phyloP scores from a whole-genome alignment of 371 early-diverging fungal genomes.

The Haplosporangium sp. region DNA sequence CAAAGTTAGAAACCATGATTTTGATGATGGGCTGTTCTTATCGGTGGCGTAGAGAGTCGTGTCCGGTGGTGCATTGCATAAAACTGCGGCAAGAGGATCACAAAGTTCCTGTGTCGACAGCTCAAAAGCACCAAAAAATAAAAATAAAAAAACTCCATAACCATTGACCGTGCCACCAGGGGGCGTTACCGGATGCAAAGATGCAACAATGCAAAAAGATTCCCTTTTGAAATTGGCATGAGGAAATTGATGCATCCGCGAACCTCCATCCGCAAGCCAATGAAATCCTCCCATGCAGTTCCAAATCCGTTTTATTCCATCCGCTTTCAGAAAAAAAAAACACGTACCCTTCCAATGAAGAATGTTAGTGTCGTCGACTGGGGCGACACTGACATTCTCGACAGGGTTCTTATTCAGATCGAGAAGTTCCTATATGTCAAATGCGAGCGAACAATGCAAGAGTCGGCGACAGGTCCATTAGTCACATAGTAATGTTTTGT shows the following conservation, averaged over 20 bases:
- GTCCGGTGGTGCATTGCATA: too few species aligned
- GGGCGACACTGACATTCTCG: slow-evolving; percentile 72
- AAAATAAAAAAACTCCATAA: neutral
- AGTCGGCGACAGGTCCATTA: neutral
- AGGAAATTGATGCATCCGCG: too few species aligned
- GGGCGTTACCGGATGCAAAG: neutral
- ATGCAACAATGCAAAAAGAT: too few species aligned
- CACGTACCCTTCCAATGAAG: slow-evolving; percentile 82
- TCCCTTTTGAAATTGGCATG: too few species aligned
- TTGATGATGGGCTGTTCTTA: too few species aligned
- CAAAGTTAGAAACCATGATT: neutral
- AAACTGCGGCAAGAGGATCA: too few species aligned
- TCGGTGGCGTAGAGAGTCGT: too few species aligned
- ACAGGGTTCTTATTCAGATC: slow-evolving; percentile 78
- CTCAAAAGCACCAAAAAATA: too few species aligned
- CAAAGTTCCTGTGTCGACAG: too few species aligned
- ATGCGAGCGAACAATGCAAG: neutral
- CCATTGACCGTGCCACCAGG: slow-evolving; percentile 6
- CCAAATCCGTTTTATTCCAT: neutral
- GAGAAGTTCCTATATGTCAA: slow-evolving; percentile 71
- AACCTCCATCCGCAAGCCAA: neutral
- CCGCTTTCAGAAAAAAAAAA: neutral
- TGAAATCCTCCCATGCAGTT: neutral
- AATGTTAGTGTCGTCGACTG: slow-evolving; percentile 74
- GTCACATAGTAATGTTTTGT: neutral